Base-by-base conservation (phyloP, 1,139 yeast genomes). In the Candida dubliniensis region DNA sequence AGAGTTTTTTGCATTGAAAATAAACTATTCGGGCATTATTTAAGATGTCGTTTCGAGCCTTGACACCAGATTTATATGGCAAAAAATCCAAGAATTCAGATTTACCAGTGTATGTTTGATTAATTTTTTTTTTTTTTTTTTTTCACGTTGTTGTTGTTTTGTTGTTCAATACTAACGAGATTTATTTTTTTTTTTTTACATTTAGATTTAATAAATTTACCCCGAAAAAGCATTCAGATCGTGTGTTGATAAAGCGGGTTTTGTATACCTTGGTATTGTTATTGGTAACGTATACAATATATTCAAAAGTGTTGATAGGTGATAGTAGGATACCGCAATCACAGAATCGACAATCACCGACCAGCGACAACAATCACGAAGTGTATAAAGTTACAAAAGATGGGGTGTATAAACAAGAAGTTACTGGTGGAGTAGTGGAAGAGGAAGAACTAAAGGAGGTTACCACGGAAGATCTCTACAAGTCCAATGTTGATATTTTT, bases 401-500 rank as follows among this genome's bases (percentile, higher is more conserved):
- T 38, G 74, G 77, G 10, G 62, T 71, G 8, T 45, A 48, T 45
- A 49, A 52, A 45, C 45, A 39, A 38, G 38, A 50, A 30, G 4
- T 14, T 14, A 13, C 31, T n/a, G 41, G 5, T 32, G 40, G 24
- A 3, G 31, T 5, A 11, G n/a, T 31, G 4, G 34, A 26, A n/a
- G 36, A 41, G 11, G 31, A 27, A 42, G 41, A 41, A 34, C 41
- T 33, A 34, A 15, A 30, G 47, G 52, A 40, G 6, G 32, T 35
- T 10, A 38, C 42, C 10, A 54, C 43, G 24, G 61, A 60, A 44
- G 62, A 59, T 33, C 44, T 54, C 30, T 67, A 60, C 48, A 54
- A 53, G 23, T 61, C 64, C 4, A 59, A 63, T 23, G 85, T 83
- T 26, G 85, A 83, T 44, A 71, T 65, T 48, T 84, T 81, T 55